phyloP scores from a whole-genome alignment of 2,329 filamentous ascomycete species.

The Pseudogymnoascus sp. region DNA sequence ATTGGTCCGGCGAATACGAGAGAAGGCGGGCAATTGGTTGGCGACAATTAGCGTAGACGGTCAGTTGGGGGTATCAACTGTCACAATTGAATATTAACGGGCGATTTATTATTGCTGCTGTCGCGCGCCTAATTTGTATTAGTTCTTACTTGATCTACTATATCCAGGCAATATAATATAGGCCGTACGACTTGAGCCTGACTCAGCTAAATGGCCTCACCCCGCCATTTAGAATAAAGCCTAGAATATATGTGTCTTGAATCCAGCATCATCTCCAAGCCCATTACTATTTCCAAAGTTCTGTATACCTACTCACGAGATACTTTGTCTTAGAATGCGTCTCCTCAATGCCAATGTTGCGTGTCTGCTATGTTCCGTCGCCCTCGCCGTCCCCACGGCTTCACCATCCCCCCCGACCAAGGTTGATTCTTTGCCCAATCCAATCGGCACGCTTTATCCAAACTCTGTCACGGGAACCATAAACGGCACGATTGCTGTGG shows the following conservation, averaged over 20 bases:
- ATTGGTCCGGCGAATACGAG: no score
- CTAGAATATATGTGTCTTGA: background rate
- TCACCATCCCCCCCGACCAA: background rate
- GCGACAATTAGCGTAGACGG: no score
- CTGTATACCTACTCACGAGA: background rate
- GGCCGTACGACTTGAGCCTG: background rate
- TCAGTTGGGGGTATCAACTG: no score
- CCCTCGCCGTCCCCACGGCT: background rate
- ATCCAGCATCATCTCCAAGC: background rate
- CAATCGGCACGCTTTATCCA: slow-evolving; percentile 38
- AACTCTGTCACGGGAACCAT: slow-evolving; percentile 41
- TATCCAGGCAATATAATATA: no score
- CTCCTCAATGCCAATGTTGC: background rate
- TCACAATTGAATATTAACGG: no score
- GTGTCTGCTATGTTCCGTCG: background rate
- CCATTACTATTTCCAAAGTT: background rate
- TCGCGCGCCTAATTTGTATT: background rate
- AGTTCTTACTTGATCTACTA: background rate
- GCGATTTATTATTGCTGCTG: no score
- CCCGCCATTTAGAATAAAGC: background rate
- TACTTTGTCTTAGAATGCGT: background rate
- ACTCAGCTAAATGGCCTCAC: background rate
- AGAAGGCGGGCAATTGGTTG: no score
- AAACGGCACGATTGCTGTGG: slow-evolving; percentile 43
- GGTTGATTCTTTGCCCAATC: slow-evolving; percentile 33